Conservation (phyloP, 2,329 filamentous ascomycete genomes). For the Aureobasidium sp. region DNA sequence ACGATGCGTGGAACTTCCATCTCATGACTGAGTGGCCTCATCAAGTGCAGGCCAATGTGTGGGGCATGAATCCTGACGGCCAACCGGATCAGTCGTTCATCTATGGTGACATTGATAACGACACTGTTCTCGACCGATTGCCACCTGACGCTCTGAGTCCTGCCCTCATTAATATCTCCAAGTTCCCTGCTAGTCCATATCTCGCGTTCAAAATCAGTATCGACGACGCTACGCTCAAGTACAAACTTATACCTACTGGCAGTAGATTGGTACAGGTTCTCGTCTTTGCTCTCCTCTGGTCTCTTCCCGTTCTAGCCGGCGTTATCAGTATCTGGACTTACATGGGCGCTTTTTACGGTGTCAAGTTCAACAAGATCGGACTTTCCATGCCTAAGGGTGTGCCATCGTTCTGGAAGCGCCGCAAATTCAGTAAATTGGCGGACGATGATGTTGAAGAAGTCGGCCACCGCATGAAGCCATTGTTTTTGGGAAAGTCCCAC, state of each 20-base stretch:
- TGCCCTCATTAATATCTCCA: conserved; percentile 54
- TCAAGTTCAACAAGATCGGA: conserved; percentile 56
- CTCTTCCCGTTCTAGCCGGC: conserved; percentile 48
- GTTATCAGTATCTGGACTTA: conserved; percentile 48
- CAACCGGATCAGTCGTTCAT: conserved; percentile 54
- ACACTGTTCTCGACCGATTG: conserved; percentile 55
- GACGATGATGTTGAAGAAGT: conserved; percentile 24
- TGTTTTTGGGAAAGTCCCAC: conserved; percentile 27
- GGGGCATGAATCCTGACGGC: conserved; percentile 60
- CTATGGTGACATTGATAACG: conserved; percentile 55
- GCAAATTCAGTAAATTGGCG: conserved; percentile 24
- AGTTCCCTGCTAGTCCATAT: conserved; percentile 47
- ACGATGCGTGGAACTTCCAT: conserved; percentile 51
- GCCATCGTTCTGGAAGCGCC: conserved; percentile 31
- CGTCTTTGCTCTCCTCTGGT: conserved; percentile 48
- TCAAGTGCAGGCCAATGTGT: conserved; percentile 56
- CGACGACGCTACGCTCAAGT: conserved; percentile 48
- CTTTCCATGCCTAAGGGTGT: conserved; percentile 37
- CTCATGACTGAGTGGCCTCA: conserved; percentile 60
- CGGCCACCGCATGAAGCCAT: conserved; percentile 26
- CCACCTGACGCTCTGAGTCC: conserved; percentile 51
- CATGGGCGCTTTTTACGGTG: conserved; percentile 55
- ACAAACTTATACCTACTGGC: conserved; percentile 48
- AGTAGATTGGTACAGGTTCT: conserved; percentile 48
- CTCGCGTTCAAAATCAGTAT: conserved; percentile 50